Evolutionary conservation across 2,329 filamentous ascomycete genomes (phyloP).

Genomic region (Pseudonectria buxi): DNA sequence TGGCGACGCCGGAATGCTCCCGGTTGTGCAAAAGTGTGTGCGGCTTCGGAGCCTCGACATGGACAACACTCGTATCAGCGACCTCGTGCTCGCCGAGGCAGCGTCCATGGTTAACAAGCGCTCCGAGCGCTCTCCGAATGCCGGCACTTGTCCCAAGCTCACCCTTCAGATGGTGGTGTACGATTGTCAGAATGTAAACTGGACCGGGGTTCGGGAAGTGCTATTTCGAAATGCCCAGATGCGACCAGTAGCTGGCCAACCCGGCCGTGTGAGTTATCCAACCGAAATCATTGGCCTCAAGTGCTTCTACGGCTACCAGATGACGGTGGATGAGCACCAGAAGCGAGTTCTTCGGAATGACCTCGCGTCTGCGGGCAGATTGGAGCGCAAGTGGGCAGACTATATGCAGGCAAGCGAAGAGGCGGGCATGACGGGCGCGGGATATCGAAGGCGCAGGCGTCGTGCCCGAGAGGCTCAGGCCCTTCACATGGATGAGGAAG

Average conservation of each 20-base stretch:
- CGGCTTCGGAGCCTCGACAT: constrained; percentile 68
- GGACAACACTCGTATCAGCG: constrained; percentile 89
- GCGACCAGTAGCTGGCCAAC: constrained; percentile 40
- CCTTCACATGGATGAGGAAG: constrained; percentile 75
- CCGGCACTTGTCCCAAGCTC: constrained; percentile 40
- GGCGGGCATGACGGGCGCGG: constrained; percentile 60
- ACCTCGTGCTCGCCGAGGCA: constrained; percentile 78
- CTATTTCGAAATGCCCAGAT: constrained; percentile 77
- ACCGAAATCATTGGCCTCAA: constrained; percentile 79
- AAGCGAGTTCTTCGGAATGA: constrained; percentile 78
- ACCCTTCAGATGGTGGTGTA: constrained; percentile 77
- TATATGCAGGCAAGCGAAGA: constrained; percentile 93
- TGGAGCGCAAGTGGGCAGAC: constrained; percentile 87
- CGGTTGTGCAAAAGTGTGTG: constrained; percentile 69
- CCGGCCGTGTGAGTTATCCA: constrained; percentile 50
- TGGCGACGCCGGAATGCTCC: constrained; percentile 76
- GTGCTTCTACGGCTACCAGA: constrained; percentile 93
- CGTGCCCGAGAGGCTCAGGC: constrained; percentile 75
- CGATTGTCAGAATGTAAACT: constrained; percentile 87
- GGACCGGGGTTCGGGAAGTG: constrained; percentile 84
- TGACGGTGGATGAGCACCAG: constrained; percentile 88
- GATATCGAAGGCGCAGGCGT: constrained; percentile 62
- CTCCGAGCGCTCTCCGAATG: constrained; percentile 36
- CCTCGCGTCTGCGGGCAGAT: constrained; percentile 62
- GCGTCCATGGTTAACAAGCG: constrained; percentile 70